A percentile compares a stretch with the other conserved stretches of the same genome.
phyloP scores from a whole-genome alignment of 2,329 filamentous ascomycete genomes.

The Furcasterigmium furcatum region DNA sequence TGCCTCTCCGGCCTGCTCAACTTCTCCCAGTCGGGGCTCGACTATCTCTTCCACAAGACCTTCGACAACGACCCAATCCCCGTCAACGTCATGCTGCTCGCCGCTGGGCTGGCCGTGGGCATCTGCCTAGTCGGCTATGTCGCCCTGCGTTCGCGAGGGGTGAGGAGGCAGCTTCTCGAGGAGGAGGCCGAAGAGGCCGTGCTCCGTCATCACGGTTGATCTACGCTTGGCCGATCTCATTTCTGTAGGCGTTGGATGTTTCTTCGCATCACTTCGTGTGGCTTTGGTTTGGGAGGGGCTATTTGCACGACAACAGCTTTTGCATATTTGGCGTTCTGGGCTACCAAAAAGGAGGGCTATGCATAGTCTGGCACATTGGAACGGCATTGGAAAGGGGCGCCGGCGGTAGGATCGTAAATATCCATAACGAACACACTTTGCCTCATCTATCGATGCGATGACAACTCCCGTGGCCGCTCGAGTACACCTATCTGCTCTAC shows the following conservation, averaged over 20 bases:
- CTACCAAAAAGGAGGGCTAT: too few species aligned
- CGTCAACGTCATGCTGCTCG: conserved; percentile 68
- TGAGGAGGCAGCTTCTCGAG: conserved; percentile 22
- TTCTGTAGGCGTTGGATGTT: not conserved
- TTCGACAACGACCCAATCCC: conserved; percentile 74
- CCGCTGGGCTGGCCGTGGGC: conserved; percentile 61
- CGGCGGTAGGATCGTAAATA: too few species aligned
- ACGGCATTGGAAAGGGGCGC: too few species aligned
- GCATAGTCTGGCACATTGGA: too few species aligned
- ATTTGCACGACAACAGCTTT: not conserved
- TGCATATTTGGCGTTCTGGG: not conserved
- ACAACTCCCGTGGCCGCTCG: too few species aligned
- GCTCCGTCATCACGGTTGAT: not conserved
- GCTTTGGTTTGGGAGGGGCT: not conserved
- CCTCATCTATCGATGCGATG: too few species aligned
- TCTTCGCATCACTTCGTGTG: not conserved
- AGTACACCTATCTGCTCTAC: too few species aligned
- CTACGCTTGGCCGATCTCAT: too few species aligned
- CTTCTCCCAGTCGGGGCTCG: conserved; percentile 77
- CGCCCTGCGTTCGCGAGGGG: conserved; percentile 30
- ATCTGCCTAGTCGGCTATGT: conserved; percentile 66
- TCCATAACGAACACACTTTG: too few species aligned
- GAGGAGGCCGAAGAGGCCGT: conserved; percentile 10
- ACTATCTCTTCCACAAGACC: conserved; percentile 70
- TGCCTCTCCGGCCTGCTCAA: conserved; percentile 81